phyloP scores from a whole-genome alignment of 768 basidiomycete species.

The Porphyrellus cyaneotinctus region DNA sequence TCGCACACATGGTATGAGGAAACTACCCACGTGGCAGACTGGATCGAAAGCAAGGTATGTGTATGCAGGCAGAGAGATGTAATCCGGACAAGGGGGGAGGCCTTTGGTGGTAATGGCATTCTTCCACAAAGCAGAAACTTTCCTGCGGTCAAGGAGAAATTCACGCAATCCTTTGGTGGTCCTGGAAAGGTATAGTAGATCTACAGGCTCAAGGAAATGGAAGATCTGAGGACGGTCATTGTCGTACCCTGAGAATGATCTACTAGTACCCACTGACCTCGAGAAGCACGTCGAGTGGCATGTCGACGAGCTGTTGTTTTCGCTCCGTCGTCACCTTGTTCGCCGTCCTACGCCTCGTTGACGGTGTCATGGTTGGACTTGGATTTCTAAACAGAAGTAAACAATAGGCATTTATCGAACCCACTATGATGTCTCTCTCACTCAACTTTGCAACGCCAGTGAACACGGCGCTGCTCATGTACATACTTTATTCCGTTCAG shows the following conservation, averaged over 20 bases:
- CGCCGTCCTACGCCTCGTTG: background rate
- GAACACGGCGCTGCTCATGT: slow-evolving; percentile 73
- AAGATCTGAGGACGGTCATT: slow-evolving; percentile 15
- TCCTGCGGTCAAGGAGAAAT: slow-evolving; percentile 22
- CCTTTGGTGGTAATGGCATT: slow-evolving; percentile 18
- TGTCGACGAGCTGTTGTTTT: slow-evolving; percentile 1
- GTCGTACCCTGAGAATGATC: background rate
- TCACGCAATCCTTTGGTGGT: slow-evolving; percentile 29
- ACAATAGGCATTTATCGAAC: too few species aligned
- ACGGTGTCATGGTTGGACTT: slow-evolving; percentile 3
- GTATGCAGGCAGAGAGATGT: slow-evolving; percentile 29
- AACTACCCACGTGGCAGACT: slow-evolving; percentile 28
- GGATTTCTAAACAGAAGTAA: too few species aligned
- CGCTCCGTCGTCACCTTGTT: background rate
- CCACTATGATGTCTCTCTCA: slow-evolving; percentile 33
- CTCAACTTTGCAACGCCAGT: slow-evolving; percentile 63
- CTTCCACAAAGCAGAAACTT: slow-evolving; percentile 25
- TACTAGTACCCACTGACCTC: too few species aligned
- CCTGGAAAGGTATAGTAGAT: slow-evolving; percentile 32
- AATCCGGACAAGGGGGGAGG: slow-evolving; percentile 26
- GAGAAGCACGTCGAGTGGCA: slow-evolving; percentile 12
- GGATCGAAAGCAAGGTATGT: slow-evolving; percentile 27
- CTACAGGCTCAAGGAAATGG: slow-evolving; percentile 27
- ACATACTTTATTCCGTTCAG: slow-evolving; percentile 75
- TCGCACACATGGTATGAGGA: background rate